Base-by-base conservation (phyloP, 2,329 filamentous ascomycete species). In the Drechslerella coelobrocha region DNA sequence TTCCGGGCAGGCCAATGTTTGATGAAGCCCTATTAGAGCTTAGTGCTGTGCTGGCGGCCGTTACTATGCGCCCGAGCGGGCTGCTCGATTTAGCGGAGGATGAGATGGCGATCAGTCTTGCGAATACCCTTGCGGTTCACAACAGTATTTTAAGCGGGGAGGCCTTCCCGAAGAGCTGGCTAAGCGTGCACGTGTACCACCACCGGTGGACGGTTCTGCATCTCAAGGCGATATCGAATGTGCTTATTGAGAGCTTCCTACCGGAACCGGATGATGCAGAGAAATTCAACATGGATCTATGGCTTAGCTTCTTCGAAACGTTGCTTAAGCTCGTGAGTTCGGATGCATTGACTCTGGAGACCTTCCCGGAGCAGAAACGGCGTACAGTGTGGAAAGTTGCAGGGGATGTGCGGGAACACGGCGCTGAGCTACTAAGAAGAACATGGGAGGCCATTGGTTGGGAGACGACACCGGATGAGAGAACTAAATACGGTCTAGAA, bases 361-460 rank as follows among this genome's bases (percentile, higher is more conserved):
- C 92, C 0, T 97, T 97, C 77, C 92, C 94, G 0, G 95, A 99
- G 78, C 94, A 99, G 80, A 99, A 97, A 81, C 84, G 94, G 48
- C 84, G 94, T 61, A 93, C 94, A 0, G 93, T 97, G 0, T 99
- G 95, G 94, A 99, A 97, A 81, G 97, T 99, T 77, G 94, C 93
- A 2, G 94, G 94, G 4, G 95, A 99, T 79, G 91, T 99, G 54
- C 86, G 94, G 61, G 92, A 97, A 78, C 85, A 91, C 73, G 94
- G 95, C 14, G 93, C 94, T 2, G 90, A 93, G 54, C 82, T 99
- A 7, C 82, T 99, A 31, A 86, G 89, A 71, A 85, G 86, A 26
- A 93, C 89, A 4, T 99, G 94, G 94, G 91, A 96, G 77, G 90
- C 92, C 17, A 95, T 99, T 72, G 94, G 95, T 10, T 99, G 94